A percentile compares a stretch with the other conserved stretches of the same genome.
Conservation (phyloP, 2,329 filamentous ascomycete species). For the Fusarium mexicanum region DNA sequence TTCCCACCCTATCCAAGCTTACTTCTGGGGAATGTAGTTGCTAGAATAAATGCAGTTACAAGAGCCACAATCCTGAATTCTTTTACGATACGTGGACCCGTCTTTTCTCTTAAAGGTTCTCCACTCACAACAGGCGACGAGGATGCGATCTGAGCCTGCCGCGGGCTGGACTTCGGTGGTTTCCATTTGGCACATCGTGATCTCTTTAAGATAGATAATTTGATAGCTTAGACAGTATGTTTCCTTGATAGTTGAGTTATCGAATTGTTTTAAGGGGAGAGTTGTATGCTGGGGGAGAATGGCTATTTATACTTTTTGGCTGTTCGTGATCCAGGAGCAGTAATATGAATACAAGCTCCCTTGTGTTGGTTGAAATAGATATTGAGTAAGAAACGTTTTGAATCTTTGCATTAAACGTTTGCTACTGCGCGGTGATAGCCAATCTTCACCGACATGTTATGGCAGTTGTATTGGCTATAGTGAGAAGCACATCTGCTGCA, state of each 20-base stretch:
- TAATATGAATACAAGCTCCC: no score
- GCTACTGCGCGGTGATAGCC: not conserved
- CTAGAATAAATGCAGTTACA: not conserved
- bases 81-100: not conserved
- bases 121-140: not conserved
- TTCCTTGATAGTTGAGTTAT: accelerated
- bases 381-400: not conserved
- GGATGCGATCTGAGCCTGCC: not conserved
- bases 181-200: not conserved
- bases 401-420: not conserved
- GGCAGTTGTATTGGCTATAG: not conserved
- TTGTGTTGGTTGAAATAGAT: no score
- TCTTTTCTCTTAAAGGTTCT: not conserved
- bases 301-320: not conserved
- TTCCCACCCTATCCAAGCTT: not conserved
- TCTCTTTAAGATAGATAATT: accelerated
- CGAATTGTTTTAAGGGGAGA: no score
- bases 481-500: not conserved
- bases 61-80: not conserved
- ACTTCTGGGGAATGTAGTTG: not conserved
- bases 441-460: no score
- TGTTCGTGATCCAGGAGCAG: not conserved
- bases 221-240: no score
- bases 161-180: not conserved
- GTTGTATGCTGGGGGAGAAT: no score